phyloP scores from a whole-genome alignment of 176 grass and related monocot species.

The Avena sativa region DNA sequence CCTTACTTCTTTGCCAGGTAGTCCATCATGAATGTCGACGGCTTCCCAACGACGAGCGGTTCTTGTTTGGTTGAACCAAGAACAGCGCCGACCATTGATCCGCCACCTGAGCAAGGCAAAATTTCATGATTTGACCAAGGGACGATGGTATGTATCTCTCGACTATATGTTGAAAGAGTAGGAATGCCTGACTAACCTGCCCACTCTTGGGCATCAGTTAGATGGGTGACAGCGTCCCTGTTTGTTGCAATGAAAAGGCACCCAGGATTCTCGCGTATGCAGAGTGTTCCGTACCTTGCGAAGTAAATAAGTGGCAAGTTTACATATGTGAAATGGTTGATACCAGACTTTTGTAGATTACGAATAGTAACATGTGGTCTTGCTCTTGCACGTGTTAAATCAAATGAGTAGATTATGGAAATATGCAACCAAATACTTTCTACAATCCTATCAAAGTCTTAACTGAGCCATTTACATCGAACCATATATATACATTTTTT shows the following conservation, averaged over 20 bases:
- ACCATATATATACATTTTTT: too few species aligned
- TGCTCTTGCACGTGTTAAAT: background rate
- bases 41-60: conserved; percentile 90
- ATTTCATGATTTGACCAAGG: conserved; percentile 30
- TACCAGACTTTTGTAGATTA: conserved; percentile 3
- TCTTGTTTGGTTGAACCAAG: conserved; percentile 86
- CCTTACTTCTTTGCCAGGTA: conserved; percentile 91
- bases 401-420: background rate
- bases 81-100: conserved; percentile 91
- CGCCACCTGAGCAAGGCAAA: conserved; percentile 67
- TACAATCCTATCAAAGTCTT: background rate
- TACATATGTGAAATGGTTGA: background rate
- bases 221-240: conserved; percentile 95
- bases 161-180: background rate
- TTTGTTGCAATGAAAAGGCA: conserved; percentile 98
- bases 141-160: background rate
- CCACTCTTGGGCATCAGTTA: conserved; percentile 99
- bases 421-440: background rate
- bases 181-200: conserved; percentile 61
- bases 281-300: conserved; percentile 86
- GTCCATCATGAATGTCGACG: conserved; percentile 99
- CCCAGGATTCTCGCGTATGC: conserved; percentile 92
- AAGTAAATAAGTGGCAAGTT: conserved; percentile 6
- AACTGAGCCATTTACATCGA: background rate
- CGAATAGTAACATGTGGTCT: background rate